phyloP scores from a whole-genome alignment of 1,284 basidiomycete genomes.

The Vanrija pseudolonga region DNA sequence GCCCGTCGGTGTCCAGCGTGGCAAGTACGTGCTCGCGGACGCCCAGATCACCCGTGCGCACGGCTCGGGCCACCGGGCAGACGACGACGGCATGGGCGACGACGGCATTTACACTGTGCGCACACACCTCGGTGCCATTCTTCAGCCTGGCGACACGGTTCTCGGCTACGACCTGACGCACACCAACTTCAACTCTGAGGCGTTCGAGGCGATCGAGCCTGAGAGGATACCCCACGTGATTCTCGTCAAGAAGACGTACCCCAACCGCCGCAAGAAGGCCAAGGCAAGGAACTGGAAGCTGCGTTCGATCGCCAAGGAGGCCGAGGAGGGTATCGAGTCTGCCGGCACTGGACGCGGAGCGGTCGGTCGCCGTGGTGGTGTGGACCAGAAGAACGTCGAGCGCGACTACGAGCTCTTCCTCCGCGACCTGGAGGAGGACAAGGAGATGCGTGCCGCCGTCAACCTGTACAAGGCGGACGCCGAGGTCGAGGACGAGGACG shows the following conservation, averaged over 20 bases:
- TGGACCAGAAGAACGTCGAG: conserved; percentile 90
- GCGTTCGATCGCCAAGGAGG: conserved; percentile 90
- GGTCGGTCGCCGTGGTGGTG: conserved; percentile 80
- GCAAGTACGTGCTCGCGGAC: conserved; percentile 82
- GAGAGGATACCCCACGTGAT: conserved; percentile 84
- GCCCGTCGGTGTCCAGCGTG: conserved; percentile 64
- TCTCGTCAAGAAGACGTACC: conserved; percentile 93
- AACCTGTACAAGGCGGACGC: conserved; percentile 74
- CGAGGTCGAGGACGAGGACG: conserved; percentile 40
- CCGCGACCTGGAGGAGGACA: conserved; percentile 92
- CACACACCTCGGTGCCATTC: conserved; percentile 89
- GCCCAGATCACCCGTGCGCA: conserved; percentile 87
- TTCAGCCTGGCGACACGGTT: conserved; percentile 92
- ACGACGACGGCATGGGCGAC: conserved; percentile 52
- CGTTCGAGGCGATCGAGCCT: conserved; percentile 71
- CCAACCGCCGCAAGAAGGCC: conserved; percentile 87
- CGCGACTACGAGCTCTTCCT: conserved; percentile 96
- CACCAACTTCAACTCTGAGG: conserved; percentile 88
- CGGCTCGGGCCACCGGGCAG: conserved; percentile 48
- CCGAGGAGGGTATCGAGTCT: conserved; percentile 68
- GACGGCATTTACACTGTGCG: conserved; percentile 91
- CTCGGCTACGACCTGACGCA: conserved; percentile 86
- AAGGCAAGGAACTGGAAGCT: conserved; percentile 83
- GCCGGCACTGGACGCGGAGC: conserved; percentile 61
- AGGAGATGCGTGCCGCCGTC: conserved; percentile 81